Base-by-base conservation (phyloP, 2,329 filamentous ascomycete genomes). In the Hymenoscyphus scutula region DNA sequence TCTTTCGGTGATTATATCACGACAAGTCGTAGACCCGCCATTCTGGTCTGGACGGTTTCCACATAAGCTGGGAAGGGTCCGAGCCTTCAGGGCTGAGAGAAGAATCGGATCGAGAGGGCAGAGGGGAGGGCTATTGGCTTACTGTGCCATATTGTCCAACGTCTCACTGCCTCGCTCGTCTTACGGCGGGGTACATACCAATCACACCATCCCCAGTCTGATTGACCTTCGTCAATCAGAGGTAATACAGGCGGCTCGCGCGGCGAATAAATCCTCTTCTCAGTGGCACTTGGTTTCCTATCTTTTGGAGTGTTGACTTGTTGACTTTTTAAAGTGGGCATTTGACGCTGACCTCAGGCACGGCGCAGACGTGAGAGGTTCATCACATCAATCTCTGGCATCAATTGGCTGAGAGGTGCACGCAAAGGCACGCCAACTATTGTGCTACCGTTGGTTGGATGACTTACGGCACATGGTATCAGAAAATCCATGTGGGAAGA, bases 241-340 rank as follows among this genome's bases (percentile, higher is more conserved):
- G 53, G 53, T 32, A 55, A 55, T 54, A 54, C 53, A 55, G 10
- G 53, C 53, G 53, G 53, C 53, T 55, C 17, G 29, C 53, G 53
- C 53, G 53, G 53, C 13, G 27, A 23, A 48, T 10, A 48, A 23
- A 19, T 4, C 19, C 6, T 48, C 8, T 48, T 48, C 17, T 48
- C 41, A 23, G 41, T n/a, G n/a, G n/a, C 41, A n/a, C n/a, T 17
- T n/a, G 38, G 15, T 5, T 19, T 6, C 15, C 38, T 19, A 41
- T 5, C 17, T 23, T 17, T 29, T 30, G 53, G 23, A 34, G 13
- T 29, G n/a, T 32, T 30, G 10, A n/a, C n/a, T n/a, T n/a, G n/a
- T n/a, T n/a, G n/a, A n/a, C n/a, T n/a, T n/a, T n/a, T n/a, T n/a
- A 32, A 19, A 30, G 53, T 32, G 32, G 27, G 13, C n/a, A 19